These are phyloP conservation scores for Suillus weaverae DNA, from an alignment of 768 basidiomycete genomes.

Conservation along the genomic window DNA sequence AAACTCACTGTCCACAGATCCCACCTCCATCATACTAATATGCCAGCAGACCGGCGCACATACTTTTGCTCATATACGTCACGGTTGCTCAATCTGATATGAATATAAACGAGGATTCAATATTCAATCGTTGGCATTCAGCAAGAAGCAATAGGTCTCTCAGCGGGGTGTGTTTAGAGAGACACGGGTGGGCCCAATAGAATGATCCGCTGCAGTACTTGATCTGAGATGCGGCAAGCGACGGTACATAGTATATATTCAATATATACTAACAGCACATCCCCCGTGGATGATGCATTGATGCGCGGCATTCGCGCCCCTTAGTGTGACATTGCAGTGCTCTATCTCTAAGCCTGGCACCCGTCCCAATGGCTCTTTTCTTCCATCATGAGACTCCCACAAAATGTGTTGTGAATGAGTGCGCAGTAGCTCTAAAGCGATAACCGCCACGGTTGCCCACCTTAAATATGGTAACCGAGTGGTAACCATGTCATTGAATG, in stretches of 20 bases:
- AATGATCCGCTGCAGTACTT: slow-evolving; percentile 30
- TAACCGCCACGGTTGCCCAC: slow-evolving; percentile 33
- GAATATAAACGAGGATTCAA: neutral
- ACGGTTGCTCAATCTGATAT: no score
- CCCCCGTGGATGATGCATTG: slow-evolving; percentile 9
- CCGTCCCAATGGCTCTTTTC: slow-evolving; percentile 10
- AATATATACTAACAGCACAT: slow-evolving; percentile 11
- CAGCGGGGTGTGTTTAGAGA: neutral
- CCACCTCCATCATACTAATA: no score
- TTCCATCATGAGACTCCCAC: slow-evolving; percentile 12
- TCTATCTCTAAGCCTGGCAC: slow-evolving; percentile 15
- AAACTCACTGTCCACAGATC: no score
- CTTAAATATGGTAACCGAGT: slow-evolving; percentile 24
- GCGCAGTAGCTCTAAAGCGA: slow-evolving; percentile 33
- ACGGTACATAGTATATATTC: slow-evolving; percentile 4
- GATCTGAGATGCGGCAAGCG: slow-evolving; percentile 18
- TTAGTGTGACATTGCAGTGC: slow-evolving; percentile 21
- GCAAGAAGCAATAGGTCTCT: neutral
- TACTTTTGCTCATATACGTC: no score
- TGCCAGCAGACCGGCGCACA: no score
- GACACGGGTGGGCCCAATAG: neutral
- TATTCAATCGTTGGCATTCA: neutral
- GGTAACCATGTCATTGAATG: slow-evolving; percentile 29
- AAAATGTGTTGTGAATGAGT: slow-evolving; percentile 20
- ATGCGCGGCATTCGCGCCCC: slow-evolving; percentile 17